A percentile compares a stretch with the other conserved stretches of the same genome.
Evolutionary conservation across 257 asterid species (phyloP).

Genomic region (Anisodus tanguticus): DNA sequence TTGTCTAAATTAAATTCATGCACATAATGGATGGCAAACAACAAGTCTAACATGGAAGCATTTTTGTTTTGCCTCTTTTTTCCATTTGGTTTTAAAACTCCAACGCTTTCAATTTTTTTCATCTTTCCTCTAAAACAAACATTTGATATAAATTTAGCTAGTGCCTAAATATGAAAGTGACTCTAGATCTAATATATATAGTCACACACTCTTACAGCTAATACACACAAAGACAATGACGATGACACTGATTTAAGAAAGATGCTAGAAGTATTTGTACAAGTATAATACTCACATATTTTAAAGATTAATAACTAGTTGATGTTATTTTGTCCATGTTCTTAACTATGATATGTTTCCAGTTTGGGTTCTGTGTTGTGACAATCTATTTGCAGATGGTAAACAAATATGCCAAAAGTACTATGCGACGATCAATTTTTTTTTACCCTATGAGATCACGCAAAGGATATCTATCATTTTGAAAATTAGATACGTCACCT

Average conservation of each 20-base stretch:
- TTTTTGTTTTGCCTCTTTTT: not conserved
- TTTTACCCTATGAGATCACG: too few relatives aligned
- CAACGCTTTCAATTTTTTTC: not conserved
- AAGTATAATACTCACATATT: not conserved
- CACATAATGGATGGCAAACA: conserved; percentile 1
- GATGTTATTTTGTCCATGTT: not conserved
- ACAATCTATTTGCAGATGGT: too few relatives aligned
- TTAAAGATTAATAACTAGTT: not conserved
- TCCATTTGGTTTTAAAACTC: not conserved
- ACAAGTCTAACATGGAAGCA: not conserved
- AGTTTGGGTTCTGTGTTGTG: not conserved
- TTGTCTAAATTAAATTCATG: conserved; percentile 6
- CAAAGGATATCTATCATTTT: too few relatives aligned
- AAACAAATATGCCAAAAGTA: too few relatives aligned
- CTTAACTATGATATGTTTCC: not conserved
- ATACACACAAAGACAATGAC: not conserved
- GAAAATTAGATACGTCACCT: too few relatives aligned
- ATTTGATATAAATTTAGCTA: not conserved
- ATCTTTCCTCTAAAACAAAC: not conserved
- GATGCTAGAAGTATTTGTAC: not conserved
- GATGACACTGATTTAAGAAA: not conserved
- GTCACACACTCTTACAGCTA: not conserved
- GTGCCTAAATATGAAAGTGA: too few relatives aligned
- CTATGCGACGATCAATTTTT: too few relatives aligned
- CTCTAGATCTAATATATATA: too few relatives aligned